Base-by-base conservation (phyloP, 192 early-diverging fungal genomes). In the Backusella sp. region DNA sequence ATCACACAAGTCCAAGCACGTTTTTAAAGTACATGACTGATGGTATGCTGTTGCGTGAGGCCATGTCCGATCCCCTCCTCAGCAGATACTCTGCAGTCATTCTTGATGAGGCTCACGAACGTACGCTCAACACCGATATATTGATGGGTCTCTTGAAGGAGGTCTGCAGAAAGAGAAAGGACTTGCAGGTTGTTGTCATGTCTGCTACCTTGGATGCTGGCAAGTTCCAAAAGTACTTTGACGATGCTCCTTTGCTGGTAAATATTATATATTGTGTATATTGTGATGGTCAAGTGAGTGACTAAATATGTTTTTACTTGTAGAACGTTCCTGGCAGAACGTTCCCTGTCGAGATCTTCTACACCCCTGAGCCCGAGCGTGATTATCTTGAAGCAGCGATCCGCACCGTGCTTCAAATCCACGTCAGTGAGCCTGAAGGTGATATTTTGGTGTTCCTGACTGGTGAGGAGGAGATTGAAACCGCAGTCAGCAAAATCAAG, bases 201-300 rank as follows among this genome's bases (percentile, higher is more conserved):
- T 94, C 91, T 79, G 98, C 98, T 36, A 99, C 98, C 7, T 88
- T 99, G 46, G 97, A 99, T 83, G 96, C 97, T 56, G 97, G 92
- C 70, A 99, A 99, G 79, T 99, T 99, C 81, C 97, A 99, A 88
- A 94, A 92, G 79, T 99, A 99, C 86, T 99, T 99, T 81, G 89
- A 98, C 77, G 88, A 96, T 75, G 96, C 97, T 7, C 98, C 97
- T 8, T 84, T 99, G 62, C 75, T 98, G 78, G 90, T 92, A 86
- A 75, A 84, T 86, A 39, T 14, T 32, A 9, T 52, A 32, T 32
- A 52, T 72, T 42, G 44, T 39, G 12, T 1, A 11, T 39, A 11
- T 1, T 39, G 15, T 7, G 19, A 44, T 46, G 7, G 21, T 21
- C 6, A 36, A 15, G 8, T 8, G 11, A 36, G 26, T 30, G n/a